Conservation (phyloP, 192 early-diverging fungal genomes). For the Coemansia sp. region DNA sequence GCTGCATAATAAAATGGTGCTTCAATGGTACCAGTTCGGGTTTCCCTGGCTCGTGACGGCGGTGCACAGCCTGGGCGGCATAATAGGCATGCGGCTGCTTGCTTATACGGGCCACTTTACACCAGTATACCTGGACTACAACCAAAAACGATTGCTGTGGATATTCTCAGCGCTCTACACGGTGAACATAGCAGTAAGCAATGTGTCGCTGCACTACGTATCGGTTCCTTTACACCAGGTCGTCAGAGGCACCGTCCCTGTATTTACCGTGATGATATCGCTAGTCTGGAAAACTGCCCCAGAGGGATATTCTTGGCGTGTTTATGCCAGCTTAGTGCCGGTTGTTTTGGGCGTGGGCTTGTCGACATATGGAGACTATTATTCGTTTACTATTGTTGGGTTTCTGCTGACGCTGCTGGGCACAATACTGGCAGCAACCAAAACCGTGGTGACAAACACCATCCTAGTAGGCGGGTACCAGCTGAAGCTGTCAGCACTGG, state of each 20-base stretch:
- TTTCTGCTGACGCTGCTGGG: slow-evolving; percentile 78
- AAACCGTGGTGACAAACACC: slow-evolving; percentile 81
- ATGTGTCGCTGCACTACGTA: slow-evolving; percentile 77
- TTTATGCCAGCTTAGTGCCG: slow-evolving; percentile 40
- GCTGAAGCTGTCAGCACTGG: slow-evolving; percentile 76
- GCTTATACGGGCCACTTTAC: slow-evolving; percentile 53
- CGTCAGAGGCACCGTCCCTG: slow-evolving; percentile 76
- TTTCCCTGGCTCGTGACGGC: slow-evolving; percentile 88
- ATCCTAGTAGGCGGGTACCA: slow-evolving; percentile 65
- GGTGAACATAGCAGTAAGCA: slow-evolving; percentile 84
- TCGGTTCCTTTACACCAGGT: slow-evolving; percentile 71
- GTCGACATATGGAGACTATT: slow-evolving; percentile 83
- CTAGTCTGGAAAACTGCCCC: slow-evolving; percentile 35
- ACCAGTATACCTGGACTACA: slow-evolving; percentile 54
- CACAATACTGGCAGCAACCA: slow-evolving; percentile 71
- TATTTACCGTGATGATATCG: slow-evolving; percentile 73
- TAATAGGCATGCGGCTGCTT: slow-evolving; percentile 62
- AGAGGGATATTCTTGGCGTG: slow-evolving; percentile 32
- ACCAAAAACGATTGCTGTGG: slow-evolving; percentile 65
- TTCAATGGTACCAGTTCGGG: slow-evolving; percentile 67
- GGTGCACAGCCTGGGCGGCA: slow-evolving; percentile 72
- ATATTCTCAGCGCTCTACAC: slow-evolving; percentile 86
- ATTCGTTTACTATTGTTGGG: slow-evolving; percentile 67
- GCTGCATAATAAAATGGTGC: slow-evolving; percentile 81
- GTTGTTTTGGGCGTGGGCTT: slow-evolving; percentile 76